These are phyloP conservation scores for Xylaria hypoxylon DNA, from an alignment of 2,329 filamentous ascomycete species.

Conservation along the genomic window DNA sequence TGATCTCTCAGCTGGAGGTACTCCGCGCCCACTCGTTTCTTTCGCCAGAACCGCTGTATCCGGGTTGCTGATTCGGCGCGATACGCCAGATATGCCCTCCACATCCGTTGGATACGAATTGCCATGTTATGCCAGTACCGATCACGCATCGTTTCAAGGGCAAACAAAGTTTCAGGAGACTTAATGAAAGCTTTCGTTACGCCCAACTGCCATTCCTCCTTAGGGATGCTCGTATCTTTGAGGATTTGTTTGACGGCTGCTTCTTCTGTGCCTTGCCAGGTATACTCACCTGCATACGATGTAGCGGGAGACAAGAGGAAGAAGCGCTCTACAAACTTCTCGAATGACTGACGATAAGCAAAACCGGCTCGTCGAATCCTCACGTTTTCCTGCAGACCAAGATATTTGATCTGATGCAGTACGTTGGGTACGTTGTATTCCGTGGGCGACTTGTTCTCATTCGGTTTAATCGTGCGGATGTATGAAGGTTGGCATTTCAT, in stretches of 20 bases:
- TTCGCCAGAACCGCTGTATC: constrained; percentile 95
- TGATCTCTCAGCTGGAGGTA: constrained; percentile 89
- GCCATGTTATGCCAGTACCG: constrained; percentile 99
- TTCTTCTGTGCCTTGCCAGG: constrained; percentile 89
- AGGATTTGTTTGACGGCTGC: constrained; percentile 92
- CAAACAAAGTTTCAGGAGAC: constrained; percentile 95
- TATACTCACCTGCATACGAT: constrained; percentile 97
- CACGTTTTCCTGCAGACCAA: constrained; percentile 99
- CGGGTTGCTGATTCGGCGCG: constrained; percentile 90
- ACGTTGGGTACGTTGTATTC: constrained; percentile 95
- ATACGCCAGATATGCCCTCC: constrained; percentile 95
- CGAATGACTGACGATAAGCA: constrained; percentile 95
- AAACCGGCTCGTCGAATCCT: constrained; percentile 96
- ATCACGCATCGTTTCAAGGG: constrained; percentile 96
- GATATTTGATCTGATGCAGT: constrained; percentile 97
- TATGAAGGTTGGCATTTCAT: constrained; percentile 99
- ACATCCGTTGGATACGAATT: constrained; percentile 94
- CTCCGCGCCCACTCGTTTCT: constrained; percentile 89
- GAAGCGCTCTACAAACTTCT: constrained; percentile 98
- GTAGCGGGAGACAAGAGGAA: constrained; percentile 94
- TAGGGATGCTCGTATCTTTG: constrained; percentile 94
- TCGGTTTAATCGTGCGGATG: constrained; percentile 98
- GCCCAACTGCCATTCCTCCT: constrained; percentile 97
- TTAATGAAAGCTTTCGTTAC: constrained; percentile 98
- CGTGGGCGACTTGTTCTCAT: constrained; percentile 95